These are phyloP conservation scores for Corrigiola litoralis DNA, from an alignment of 179 eudicot species.

Conservation along the genomic window DNA sequence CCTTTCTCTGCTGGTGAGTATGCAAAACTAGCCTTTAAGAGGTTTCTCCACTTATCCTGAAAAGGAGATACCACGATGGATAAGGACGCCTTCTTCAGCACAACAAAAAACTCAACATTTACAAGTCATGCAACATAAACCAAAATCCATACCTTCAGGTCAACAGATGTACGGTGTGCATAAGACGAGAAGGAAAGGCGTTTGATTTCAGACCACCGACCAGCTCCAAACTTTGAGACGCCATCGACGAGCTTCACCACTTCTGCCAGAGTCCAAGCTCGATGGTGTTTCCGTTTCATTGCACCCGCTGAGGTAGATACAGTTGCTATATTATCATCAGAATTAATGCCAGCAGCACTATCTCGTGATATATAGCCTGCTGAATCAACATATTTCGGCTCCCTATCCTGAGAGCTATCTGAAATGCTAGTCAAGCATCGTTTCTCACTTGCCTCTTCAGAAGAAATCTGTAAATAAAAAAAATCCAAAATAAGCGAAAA, in stretches of 20 bases:
- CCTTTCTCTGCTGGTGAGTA: constrained; percentile 56
- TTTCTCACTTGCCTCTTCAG: constrained; percentile 38
- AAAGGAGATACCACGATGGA: constrained; percentile 12
- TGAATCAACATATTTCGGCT: constrained; percentile 38
- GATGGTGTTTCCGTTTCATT: constrained; percentile 92
- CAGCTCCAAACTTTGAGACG: constrained; percentile 85
- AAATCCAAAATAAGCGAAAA: background rate
- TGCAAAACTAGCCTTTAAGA: constrained; percentile 79
- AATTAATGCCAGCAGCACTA: constrained; percentile 14
- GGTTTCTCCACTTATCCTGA: constrained; percentile 99
- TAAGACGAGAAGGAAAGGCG: constrained; percentile 74
- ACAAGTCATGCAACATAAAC: background rate
- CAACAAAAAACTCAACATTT: background rate
- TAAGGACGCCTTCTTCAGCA: background rate
- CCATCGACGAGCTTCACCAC: constrained; percentile 95
- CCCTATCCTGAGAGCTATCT: constrained; percentile 37
- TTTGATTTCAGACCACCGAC: constrained; percentile 99
- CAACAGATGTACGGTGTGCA: constrained; percentile 95
- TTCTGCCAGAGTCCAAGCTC: constrained; percentile 87
- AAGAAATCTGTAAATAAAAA: constrained; percentile 29
- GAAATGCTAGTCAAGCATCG: constrained; percentile 23
- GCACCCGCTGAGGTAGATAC: constrained; percentile 59
- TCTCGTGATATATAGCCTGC: constrained; percentile 44
- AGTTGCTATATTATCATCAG: constrained; percentile 39
- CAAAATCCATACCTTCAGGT: constrained; percentile 58